A percentile compares a stretch with the other conserved stretches of the same genome.
Evolutionary conservation across 2,329 filamentous ascomycete genomes (phyloP).

Genomic region (Epichloe hybrida): DNA sequence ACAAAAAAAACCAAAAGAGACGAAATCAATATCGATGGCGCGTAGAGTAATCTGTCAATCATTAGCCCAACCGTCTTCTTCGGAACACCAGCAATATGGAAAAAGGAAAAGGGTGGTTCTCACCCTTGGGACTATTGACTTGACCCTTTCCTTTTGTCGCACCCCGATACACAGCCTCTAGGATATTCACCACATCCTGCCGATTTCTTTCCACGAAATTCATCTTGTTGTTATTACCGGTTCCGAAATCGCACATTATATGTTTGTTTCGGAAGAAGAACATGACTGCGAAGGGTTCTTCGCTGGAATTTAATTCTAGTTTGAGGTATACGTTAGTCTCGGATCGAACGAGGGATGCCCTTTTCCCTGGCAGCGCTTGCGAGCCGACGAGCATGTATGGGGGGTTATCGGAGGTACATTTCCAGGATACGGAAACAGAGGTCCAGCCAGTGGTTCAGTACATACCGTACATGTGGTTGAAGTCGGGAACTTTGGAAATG

Average conservation of each 20-base stretch:
- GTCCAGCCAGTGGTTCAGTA: neutral
- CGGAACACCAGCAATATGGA: neutral
- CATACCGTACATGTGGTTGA: conserved; percentile 82
- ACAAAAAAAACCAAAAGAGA: neutral
- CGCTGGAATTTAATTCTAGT: conserved; percentile 6
- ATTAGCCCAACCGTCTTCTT: neutral
- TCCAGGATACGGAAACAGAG: neutral
- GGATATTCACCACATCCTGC: conserved; percentile 95
- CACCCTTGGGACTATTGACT: conserved; percentile 83
- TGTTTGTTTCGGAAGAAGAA: conserved; percentile 97
- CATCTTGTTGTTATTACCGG: conserved; percentile 96
- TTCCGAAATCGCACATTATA: conserved; percentile 97
- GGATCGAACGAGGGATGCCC: no score
- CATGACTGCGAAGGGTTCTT: conserved; percentile 84
- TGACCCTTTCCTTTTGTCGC: conserved; percentile 96
- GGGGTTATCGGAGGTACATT: no score
- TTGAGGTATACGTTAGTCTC: neutral
- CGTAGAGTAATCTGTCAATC: conserved; percentile 20
- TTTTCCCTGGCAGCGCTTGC: no score
- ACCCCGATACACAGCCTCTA: conserved; percentile 96
- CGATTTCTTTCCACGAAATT: conserved; percentile 94
- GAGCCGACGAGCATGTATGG: no score
- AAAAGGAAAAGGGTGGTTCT: neutral
- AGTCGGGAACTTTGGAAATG: conserved; percentile 79
- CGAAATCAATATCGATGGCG: conserved; percentile 22